Base-by-base conservation (phyloP, 345 rosid species). In the Lagerstroemia speciosa region DNA sequence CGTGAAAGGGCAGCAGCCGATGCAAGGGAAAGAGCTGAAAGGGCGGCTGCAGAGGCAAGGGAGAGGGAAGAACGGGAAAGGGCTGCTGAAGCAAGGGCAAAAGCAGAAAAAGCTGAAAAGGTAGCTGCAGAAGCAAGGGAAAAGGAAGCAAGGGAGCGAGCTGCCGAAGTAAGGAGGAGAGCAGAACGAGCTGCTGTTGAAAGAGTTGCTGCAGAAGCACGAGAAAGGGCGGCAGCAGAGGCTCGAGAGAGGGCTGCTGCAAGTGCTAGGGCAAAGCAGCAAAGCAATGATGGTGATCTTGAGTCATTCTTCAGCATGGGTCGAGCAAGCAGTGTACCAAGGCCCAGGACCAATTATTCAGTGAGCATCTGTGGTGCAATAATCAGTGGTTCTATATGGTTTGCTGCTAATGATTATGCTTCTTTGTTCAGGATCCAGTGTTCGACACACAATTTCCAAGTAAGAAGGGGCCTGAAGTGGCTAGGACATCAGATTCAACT, bases 1-100 rank as follows among this genome's bases (percentile, higher is more conserved):
- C 96, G 98, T 77, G 93, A 89, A 80, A 87, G 98, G 77, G 96
- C 97, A 69, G 98, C 96, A 29, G 78, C 80, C 33, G 97, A 82
- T 38, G 98, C 98, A 40, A 83, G 75, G 71, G 98, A 87, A 77
- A 89, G 85, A 76, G 97, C 96, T 29, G 97, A 82, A 80, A 91
- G 71, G 80, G 92, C 84, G 48, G 97, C 92, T 62, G 91, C 94
- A 78, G 98, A 93, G 79, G 98, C 93, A 34, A 83, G 41, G 41
- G 41, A 38, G 10, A 38, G 41, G 41, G 41, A 38, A 10, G 41
- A 5, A 4, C 7, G 76, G 61, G 84, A 70, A 68, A 77, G 79
- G 52, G 81, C 79, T 62, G 50, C 83, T 67, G 73, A 73, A 61
- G 76, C 75, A 63, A 81, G 74, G 73, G 75, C 72, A 71, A 87